Percentiles rank a stretch among this genome's conserved stretches.
These are phyloP conservation scores for Apiotrichum gracile DNA, from an alignment of 1,284 basidiomycete genomes.

Conservation along the genomic window DNA sequence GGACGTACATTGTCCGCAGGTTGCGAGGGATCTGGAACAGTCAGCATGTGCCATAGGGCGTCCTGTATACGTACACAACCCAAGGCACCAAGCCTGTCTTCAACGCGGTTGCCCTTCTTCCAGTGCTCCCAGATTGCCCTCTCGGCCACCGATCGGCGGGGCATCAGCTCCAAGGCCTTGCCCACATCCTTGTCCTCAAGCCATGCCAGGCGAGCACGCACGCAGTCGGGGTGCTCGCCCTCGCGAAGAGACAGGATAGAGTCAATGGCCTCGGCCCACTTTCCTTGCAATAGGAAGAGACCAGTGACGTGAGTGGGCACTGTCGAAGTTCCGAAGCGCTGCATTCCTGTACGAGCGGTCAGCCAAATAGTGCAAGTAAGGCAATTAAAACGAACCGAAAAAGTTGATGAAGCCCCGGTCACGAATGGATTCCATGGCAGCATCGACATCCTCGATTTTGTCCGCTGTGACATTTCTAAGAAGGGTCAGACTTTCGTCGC, in stretches of 20 bases:
- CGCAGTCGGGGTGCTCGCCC: conserved; percentile 84
- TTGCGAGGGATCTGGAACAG: conserved; percentile 83
- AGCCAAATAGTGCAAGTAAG: too few relatives aligned
- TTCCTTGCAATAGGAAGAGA: conserved; percentile 74
- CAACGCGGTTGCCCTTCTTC: conserved; percentile 71
- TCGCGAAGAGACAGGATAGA: conserved; percentile 73
- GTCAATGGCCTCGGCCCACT: conserved; percentile 83
- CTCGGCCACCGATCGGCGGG: conserved; percentile 84
- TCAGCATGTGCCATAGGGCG: background rate
- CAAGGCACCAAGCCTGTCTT: conserved; percentile 78
- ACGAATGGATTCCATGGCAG: conserved; percentile 73
- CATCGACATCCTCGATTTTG: conserved; percentile 63
- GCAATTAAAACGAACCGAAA: conserved; percentile 58
- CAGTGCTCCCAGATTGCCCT: conserved; percentile 85
- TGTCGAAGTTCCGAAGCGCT: conserved; percentile 94
- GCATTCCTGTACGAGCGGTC: conserved; percentile 96
- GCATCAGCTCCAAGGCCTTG: conserved; percentile 73
- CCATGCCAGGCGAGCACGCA: conserved; percentile 73
- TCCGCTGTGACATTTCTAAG: conserved; percentile 73
- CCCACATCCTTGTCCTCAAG: conserved; percentile 68
- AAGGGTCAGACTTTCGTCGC: background rate
- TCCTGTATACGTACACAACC: conserved; percentile 61
- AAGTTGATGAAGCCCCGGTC: conserved; percentile 93
- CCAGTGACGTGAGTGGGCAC: conserved; percentile 94
- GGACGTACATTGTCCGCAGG: conserved; percentile 92